Evolutionary conservation across 2,329 filamentous ascomycete species (phyloP), one percentile per base, ranked within the genome.

Genomic region (Alternaria postmessia): DNA sequence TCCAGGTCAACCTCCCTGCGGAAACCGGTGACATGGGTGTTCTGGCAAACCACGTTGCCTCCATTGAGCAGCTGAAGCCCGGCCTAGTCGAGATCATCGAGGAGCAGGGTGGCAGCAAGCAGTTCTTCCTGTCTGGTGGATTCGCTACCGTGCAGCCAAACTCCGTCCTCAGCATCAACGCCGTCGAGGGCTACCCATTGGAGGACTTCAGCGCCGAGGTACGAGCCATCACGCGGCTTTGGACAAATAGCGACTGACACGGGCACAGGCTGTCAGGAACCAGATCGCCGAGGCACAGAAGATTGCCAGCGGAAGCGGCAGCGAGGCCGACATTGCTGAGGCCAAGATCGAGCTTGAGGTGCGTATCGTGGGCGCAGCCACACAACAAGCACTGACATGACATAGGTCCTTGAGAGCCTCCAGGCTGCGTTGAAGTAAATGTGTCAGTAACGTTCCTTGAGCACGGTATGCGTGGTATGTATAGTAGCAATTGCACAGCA

Each of bases 1-100:
- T 98, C 78, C 95, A 99, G 86, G 95, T 99, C 86, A 99, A 99
- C 88, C 90, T 99, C 78, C 91, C 95, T 81, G 95, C 95, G 78
- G 95, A 97, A 82, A 96, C 94, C 66, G 95, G 95, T 81, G 95
- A 98, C 76, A 99, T 99, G 95, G 95, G 95, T 91, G 91, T 99
- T 76, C 91, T 99, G 79, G 95, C 95, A 81, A 96, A 95, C 87
- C 95, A 99, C 88, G 95, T 99, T 76, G 94, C 95, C 69, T 93
- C 94, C 65, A 98, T 99, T 79, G 95, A 99, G 87, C 95, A 99
- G 87, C 87, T 99, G 82, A 97, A 96, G 88, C 94, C 95, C 64
- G 95, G 95, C 78, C 84, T 98, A 72, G 87, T 99, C 72, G 94
- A 98, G 87, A 87, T 99, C 78, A 88, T 98, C 72, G 94, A 98